Conservation (phyloP, 78 protist species). For the Dictyostelium discoideum region DNA sequence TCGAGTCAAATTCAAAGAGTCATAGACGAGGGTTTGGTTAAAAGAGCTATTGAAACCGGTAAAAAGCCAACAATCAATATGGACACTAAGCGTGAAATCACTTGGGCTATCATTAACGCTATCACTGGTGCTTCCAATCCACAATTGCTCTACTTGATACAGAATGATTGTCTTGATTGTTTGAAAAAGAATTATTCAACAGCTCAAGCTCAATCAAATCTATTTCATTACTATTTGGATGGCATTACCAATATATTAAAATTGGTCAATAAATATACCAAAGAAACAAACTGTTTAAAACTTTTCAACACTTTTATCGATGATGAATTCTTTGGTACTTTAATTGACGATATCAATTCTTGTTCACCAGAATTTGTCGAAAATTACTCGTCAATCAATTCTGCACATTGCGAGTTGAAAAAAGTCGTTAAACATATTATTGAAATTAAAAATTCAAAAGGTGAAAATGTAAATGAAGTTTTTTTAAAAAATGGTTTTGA, state of each 20-base stretch:
- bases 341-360: background rate
- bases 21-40: background rate
- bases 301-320: background rate
- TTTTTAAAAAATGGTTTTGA: background rate
- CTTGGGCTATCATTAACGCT: background rate
- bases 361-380: background rate
- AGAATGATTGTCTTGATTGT: background rate
- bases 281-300: background rate
- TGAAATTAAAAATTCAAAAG: no score
- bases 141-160: background rate
- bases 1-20: background rate
- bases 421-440: no score
- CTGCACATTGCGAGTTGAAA: background rate
- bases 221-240: background rate
- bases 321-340: background rate
- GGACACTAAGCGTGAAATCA: background rate
- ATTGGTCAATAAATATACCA: background rate
- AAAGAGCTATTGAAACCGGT: background rate
- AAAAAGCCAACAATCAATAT: background rate
- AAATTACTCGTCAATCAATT: background rate
- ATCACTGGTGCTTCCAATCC: background rate
- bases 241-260: background rate
- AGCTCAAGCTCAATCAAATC: background rate
- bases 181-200: background rate
- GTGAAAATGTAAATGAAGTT: no score